Conservation (phyloP, 495 filamentous ascomycete species). For the Talaromyces nanjingensis region DNA sequence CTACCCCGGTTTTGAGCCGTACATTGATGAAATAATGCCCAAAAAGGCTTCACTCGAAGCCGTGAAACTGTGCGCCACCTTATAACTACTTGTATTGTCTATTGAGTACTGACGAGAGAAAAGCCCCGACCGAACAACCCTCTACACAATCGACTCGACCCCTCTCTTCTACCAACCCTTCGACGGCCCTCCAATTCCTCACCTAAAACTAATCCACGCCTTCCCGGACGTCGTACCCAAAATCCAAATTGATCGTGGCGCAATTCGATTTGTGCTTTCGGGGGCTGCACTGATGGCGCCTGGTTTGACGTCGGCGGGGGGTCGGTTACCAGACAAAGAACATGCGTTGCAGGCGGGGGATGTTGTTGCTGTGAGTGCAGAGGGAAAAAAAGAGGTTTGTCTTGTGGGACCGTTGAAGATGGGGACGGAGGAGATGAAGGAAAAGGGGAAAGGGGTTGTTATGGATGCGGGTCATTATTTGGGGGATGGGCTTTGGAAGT, state of each 20-base stretch:
- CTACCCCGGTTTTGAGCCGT: slow-evolving; percentile 77
- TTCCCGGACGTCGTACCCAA: slow-evolving; percentile 41
- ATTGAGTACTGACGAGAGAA: not conserved
- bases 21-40: slow-evolving; percentile 91
- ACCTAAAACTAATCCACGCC: slow-evolving; percentile 68
- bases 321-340: slow-evolving; percentile 58
- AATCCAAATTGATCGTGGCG: slow-evolving; percentile 79
- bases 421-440: slow-evolving; percentile 88
- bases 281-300: slow-evolving; percentile 95
- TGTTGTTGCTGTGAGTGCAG: slow-evolving; percentile 81
- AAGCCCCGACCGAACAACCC: slow-evolving; percentile 74
- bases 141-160: slow-evolving; percentile 70
- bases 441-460: slow-evolving; percentile 83
- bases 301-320: slow-evolving; percentile 76
- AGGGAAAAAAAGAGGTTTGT: slow-evolving; percentile 90
- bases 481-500: slow-evolving; percentile 88
- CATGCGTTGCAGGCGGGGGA: slow-evolving; percentile 59
- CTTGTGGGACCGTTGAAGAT: slow-evolving; percentile 78
- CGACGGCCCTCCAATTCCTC: slow-evolving; percentile 70
- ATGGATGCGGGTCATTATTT: slow-evolving; percentile 90
- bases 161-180: slow-evolving; percentile 91
- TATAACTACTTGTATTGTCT: too few relatives aligned
- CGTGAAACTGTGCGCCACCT: slow-evolving; percentile 61
- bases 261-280: slow-evolving; percentile 90
- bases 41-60: slow-evolving; percentile 91